phyloP scores from a whole-genome alignment of 306 rosid genomes.

The Morella rubra region DNA sequence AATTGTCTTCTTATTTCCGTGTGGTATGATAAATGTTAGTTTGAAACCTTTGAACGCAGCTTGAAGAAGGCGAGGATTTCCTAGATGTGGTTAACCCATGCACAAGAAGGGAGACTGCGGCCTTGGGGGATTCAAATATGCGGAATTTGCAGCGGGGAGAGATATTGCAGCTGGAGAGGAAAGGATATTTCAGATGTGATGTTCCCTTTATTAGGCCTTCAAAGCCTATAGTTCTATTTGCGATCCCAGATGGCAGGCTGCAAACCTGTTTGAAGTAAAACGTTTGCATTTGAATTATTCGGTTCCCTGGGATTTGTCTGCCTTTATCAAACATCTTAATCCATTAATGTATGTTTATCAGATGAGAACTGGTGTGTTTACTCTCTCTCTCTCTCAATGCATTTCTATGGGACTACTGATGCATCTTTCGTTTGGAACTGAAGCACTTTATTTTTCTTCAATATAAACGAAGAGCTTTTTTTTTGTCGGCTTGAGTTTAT shows the following conservation, averaged over 20 bases:
- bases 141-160: constrained; percentile 74
- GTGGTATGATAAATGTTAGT: neutral
- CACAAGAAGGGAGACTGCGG: constrained; percentile 71
- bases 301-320: neutral
- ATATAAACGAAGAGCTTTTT: too few species aligned
- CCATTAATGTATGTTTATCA: constrained; percentile 4
- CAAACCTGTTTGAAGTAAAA: constrained; percentile 53
- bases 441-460: too few species aligned
- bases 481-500: too few species aligned
- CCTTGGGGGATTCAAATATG: constrained; percentile 82
- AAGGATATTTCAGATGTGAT: constrained; percentile 92
- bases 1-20: neutral
- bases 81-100: constrained; percentile 71
- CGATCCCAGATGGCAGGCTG: constrained; percentile 85
- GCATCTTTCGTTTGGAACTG: constrained; percentile 37
- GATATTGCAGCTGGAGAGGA: constrained; percentile 85
- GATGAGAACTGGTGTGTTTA: neutral
- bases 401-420: neutral
- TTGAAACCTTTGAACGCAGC: constrained; percentile 51
- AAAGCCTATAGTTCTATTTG: constrained; percentile 51
- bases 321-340: neutral
- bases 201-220: constrained; percentile 64
- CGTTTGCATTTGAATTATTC: neutral
- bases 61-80: constrained; percentile 88
- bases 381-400: too few species aligned